These are phyloP conservation scores for Ophiocordyceps australis DNA, from an alignment of 2,329 filamentous ascomycete species.

Conservation along the genomic window DNA sequence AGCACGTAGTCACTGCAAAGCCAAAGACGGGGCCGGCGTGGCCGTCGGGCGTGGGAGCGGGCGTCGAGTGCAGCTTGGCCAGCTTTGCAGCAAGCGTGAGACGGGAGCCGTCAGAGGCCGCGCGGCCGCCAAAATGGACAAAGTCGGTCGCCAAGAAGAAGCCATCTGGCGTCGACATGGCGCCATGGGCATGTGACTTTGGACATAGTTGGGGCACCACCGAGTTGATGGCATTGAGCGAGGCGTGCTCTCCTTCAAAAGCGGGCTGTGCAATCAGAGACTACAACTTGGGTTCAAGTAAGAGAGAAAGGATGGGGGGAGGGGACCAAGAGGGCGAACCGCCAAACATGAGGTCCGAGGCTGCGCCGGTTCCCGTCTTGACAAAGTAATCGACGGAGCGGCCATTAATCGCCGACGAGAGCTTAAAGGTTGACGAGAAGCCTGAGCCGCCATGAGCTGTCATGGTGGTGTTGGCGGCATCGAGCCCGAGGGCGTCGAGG, in stretches of 20 bases:
- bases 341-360: constrained; percentile 50
- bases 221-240: constrained; percentile 62
- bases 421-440: constrained; percentile 49
- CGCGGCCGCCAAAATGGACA: constrained; percentile 39
- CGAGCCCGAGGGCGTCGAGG: constrained; percentile 37
- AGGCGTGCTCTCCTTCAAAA: constrained; percentile 74
- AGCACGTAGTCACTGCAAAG: constrained; percentile 73
- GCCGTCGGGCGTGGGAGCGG: constrained; percentile 46
- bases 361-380: constrained; percentile 45
- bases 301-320: too few relatives aligned
- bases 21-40: constrained; percentile 51
- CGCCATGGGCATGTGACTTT: constrained; percentile 53
- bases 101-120: constrained; percentile 23
- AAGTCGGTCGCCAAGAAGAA: constrained; percentile 62
- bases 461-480: constrained; percentile 33
- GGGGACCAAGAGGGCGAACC: constrained; percentile 20
- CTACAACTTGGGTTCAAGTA: too few relatives aligned
- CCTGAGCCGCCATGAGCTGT: constrained; percentile 46
- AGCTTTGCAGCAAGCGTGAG: constrained; percentile 56
- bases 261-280: too few relatives aligned
- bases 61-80: constrained; percentile 59
- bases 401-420: constrained; percentile 26
- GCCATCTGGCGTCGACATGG: constrained; percentile 27
- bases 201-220: constrained; percentile 62
- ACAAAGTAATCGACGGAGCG: constrained; percentile 45